phyloP scores from a whole-genome alignment of 441 rosid genomes.

The Flueggea neowawraea region DNA sequence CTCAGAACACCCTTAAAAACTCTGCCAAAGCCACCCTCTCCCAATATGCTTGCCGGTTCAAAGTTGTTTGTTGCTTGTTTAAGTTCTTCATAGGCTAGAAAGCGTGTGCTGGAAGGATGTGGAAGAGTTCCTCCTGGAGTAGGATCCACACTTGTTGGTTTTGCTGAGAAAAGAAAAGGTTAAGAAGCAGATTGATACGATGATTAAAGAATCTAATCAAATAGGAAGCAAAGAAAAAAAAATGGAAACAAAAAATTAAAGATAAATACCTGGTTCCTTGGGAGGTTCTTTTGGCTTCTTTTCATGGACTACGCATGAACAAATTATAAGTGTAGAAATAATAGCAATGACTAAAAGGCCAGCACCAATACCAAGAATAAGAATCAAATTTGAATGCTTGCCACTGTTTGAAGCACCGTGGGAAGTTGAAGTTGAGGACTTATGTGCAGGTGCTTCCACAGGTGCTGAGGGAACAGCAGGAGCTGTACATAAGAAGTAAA shows the following conservation, averaged over 20 bases:
- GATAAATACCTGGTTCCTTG: constrained; percentile 57
- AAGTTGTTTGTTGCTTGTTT: constrained; percentile 91
- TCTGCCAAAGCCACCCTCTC: constrained; percentile 96
- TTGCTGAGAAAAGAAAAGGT: constrained; percentile 34
- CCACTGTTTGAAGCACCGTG: constrained; percentile 35
- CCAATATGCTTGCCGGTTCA: constrained; percentile 72
- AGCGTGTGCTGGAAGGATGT: constrained; percentile 81
- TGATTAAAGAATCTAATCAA: constrained; percentile 2
- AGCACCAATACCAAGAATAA: constrained; percentile 62
- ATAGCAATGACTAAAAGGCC: constrained; percentile 56
- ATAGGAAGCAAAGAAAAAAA: constrained; percentile 4
- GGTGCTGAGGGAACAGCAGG: constrained; percentile 59
- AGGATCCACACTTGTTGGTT: constrained; percentile 48
- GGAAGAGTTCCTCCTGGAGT: constrained; percentile 62
- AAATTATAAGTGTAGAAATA: constrained; percentile 56
- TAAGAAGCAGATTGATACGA: neutral
- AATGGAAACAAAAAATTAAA: neutral
- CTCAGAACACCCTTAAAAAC: constrained; percentile 93
- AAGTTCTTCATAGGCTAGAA: constrained; percentile 91
- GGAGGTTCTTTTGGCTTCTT: constrained; percentile 50
- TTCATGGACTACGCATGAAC: constrained; percentile 51
- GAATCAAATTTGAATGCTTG: constrained; percentile 56
- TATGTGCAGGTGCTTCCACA: constrained; percentile 40
- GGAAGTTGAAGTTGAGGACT: constrained; percentile 41
- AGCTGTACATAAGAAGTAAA: constrained; percentile 51